A percentile compares a stretch with the other conserved stretches of the same genome.
Conservation (phyloP, 129 eudicot genomes). For the Ambrosia trifida region DNA sequence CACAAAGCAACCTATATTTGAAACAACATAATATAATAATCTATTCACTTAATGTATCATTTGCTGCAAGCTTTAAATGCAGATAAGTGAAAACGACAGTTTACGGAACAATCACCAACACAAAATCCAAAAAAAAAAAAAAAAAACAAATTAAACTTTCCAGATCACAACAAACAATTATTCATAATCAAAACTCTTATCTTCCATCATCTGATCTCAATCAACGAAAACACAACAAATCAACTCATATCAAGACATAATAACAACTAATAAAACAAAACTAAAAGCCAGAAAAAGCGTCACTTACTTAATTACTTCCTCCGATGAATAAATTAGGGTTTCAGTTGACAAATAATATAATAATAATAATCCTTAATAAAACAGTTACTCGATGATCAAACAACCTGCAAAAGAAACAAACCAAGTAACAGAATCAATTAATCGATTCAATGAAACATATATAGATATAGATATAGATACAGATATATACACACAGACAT, state of each 20-base stretch:
- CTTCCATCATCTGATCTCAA: slow-evolving; percentile 9
- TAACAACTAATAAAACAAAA: neutral
- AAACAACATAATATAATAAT: too few relatives aligned
- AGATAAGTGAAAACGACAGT: too few relatives aligned
- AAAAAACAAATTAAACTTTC: too few relatives aligned
- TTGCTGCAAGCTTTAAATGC: too few relatives aligned
- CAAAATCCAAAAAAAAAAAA: too few relatives aligned
- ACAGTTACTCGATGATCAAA: neutral
- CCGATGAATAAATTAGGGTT: slow-evolving; percentile 26
- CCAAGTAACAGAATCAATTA: neutral
- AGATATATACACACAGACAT: neutral
- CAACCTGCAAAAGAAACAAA: slow-evolving; percentile 10
- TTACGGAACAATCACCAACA: too few relatives aligned
- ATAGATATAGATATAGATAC: neutral
- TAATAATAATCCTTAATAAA: neutral
- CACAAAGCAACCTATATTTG: too few relatives aligned
- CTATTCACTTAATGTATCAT: too few relatives aligned
- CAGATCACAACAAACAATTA: too few relatives aligned
- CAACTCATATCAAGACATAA: slow-evolving; percentile 2
- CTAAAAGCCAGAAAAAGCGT: neutral
- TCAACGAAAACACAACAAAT: slow-evolving; percentile 3
- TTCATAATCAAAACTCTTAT: neutral
- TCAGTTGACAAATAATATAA: neutral
- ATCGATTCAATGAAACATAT: slow-evolving; percentile 1
- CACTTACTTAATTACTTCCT: slow-evolving; percentile 28